Conservation (phyloP, 1,139 yeast species). For the Pichia sorboxylosa region DNA sequence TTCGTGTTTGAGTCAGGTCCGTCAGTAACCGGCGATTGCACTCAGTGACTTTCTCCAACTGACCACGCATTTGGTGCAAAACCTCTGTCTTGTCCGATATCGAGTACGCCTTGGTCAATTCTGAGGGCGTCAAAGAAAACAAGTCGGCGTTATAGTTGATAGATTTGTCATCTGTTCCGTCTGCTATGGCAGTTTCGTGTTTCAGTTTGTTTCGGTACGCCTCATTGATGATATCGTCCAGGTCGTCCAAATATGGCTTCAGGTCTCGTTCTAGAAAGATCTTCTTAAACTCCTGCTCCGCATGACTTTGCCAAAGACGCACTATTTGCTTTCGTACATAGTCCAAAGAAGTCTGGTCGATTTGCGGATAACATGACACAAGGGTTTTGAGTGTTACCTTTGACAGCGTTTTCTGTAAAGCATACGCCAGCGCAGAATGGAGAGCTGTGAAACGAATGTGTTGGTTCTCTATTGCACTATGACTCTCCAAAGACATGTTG, state of each 20-base stretch:
- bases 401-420: constrained; percentile 56
- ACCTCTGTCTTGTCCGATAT: constrained; percentile 4
- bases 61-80: constrained; percentile 1
- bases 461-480: not conserved
- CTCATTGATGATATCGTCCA: constrained; percentile 51
- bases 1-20: constrained; percentile 3
- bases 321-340: constrained; percentile 52
- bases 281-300: constrained; percentile 51
- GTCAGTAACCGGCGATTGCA: constrained; percentile 2
- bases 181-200: constrained; percentile 5
- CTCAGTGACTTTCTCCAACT: constrained; percentile 1
- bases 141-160: constrained; percentile 1
- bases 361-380: constrained; percentile 54
- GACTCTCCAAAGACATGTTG: not conserved
- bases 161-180: not conserved
- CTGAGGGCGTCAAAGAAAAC: constrained; percentile 5
- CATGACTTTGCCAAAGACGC: constrained; percentile 47
- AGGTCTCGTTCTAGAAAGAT: constrained; percentile 56
- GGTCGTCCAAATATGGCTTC: constrained; percentile 42
- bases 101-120: constrained; percentile 2
- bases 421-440: constrained; percentile 30
- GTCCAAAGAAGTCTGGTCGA: constrained; percentile 41
- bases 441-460: constrained; percentile 20
- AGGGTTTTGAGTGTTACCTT: constrained; percentile 51
- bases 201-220: constrained; percentile 31